Evolutionary conservation across 441 rosid species (phyloP), one percentile per base, ranked within the genome.

Genomic region (Rhodomyrtus psidioides): DNA sequence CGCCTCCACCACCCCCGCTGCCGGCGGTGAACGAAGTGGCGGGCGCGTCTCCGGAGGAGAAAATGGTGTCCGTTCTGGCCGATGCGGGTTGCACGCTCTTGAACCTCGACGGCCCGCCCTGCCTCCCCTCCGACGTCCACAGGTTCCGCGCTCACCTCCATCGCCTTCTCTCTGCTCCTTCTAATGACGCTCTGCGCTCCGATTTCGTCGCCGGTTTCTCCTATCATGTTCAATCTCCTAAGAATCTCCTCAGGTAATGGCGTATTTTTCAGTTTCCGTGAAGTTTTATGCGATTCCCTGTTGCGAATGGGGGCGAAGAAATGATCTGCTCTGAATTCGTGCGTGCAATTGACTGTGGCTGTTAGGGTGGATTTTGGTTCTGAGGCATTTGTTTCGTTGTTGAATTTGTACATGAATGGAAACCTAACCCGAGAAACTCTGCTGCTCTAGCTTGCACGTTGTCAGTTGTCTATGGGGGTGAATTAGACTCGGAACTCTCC

Each of bases 21-120:
- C 82, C 55, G 54, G 56, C 82, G 46, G 39, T 14, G 13, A 46
- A 1, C 30, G 55, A 59, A 27, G 89, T 83, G 59, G 86, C 23
- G 23, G 84, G 82, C 14, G 83, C 85, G 79, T 87, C 88, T 27
- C 87, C 90, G 51, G 88, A 89, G 74, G 95, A 93, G 44, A 93
- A 89, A 87, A 90, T 94, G 93, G 90, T 90, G 30, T 88, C 95
- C 23, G 84, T 94, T 87, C 89, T 96, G 46, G 99, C 98, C 5
- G 97, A 94, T 55, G 94, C 94, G 27, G 98, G 97, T 8, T 95
- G 98, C 86, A 95, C 98, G 30, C 87, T 96, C 89, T 53, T 90
- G 70, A 93, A 94, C 82, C 91, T 91, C 76, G 89, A 91, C 9
- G 98, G 93, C 12, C 93, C 95, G 13, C 99, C 98, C 2, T 90